phyloP scores from a whole-genome alignment of 108 stramenopile genomes.

The Aurantiochytrium sp. region DNA sequence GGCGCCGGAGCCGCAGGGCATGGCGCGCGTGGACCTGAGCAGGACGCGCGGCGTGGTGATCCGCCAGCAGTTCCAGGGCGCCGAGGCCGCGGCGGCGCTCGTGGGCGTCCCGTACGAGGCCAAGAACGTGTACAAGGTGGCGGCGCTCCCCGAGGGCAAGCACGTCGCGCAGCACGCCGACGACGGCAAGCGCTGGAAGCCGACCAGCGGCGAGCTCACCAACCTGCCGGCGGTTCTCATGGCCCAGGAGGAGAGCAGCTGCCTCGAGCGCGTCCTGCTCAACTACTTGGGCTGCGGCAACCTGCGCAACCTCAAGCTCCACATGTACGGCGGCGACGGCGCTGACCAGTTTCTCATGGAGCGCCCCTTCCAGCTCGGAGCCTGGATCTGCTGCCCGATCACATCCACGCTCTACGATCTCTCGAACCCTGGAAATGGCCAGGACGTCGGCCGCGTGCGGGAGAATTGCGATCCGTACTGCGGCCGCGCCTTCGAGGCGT shows the following conservation, averaged over 20 bases:
- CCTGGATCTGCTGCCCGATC: neutral
- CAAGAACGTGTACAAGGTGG: neutral
- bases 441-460: neutral
- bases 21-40: neutral
- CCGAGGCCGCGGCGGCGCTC: neutral
- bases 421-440: neutral
- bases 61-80: neutral
- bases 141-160: neutral
- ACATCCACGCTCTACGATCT: neutral
- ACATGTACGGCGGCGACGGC: neutral
- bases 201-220: neutral
- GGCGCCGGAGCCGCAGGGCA: neutral
- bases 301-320: conserved; percentile 24
- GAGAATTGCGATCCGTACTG: neutral
- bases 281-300: neutral
- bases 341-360: neutral
- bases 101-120: neutral
- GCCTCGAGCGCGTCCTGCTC: neutral
- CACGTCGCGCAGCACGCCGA: neutral
- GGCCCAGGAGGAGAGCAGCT: neutral
- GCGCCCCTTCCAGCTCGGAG: neutral
- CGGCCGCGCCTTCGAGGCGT: neutral
- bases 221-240: neutral
- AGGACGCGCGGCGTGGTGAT: neutral
- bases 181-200: neutral